Evolutionary conservation across 1,284 basidiomycete genomes (phyloP).

Genomic region (Cystobasidiaceae sp.): DNA sequence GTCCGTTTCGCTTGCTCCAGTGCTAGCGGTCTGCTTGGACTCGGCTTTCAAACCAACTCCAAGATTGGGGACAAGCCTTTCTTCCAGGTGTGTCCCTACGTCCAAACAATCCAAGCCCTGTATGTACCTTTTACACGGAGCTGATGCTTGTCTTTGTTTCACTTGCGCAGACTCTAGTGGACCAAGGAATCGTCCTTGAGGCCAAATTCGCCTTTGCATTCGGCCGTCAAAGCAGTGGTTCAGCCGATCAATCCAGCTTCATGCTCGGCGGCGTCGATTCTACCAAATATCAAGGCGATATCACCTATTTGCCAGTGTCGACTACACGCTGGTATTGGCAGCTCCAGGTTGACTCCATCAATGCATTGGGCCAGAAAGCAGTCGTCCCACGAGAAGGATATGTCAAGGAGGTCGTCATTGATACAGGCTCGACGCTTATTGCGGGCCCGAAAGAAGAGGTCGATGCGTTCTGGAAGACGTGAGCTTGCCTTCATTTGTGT

Average conservation of each 20-base stretch:
- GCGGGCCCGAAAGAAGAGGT: slow-evolving; percentile 72
- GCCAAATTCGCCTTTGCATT: slow-evolving; percentile 14
- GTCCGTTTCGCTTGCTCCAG: no score
- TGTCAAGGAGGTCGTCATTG: slow-evolving; percentile 73
- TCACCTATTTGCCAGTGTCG: slow-evolving; percentile 76
- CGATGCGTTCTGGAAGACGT: slow-evolving; percentile 32
- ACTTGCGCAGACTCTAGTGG: slow-evolving; percentile 4
- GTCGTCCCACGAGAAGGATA: slow-evolving; percentile 63
- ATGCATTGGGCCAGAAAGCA: slow-evolving; percentile 28
- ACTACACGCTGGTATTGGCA: slow-evolving; percentile 94
- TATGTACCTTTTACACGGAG: no score
- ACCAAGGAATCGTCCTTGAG: background rate
- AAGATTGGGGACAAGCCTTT: slow-evolving; percentile 21
- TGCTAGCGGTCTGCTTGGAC: slow-evolving; percentile 30
- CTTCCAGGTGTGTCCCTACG: background rate
- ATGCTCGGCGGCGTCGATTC: slow-evolving; percentile 50
- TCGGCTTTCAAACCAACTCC: slow-evolving; percentile 30
- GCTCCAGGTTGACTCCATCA: slow-evolving; percentile 46
- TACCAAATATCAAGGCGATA: slow-evolving; percentile 70
- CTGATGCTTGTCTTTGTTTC: background rate
- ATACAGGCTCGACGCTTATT: slow-evolving; percentile 87
- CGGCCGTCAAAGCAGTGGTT: background rate
- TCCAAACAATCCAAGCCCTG: no score
- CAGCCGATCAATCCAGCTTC: slow-evolving; percentile 14
- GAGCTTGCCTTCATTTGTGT: no score